A percentile compares a stretch with the other conserved stretches of the same genome.
phyloP scores from a whole-genome alignment of 305 asterid species.

The Plantago lanceolata region DNA sequence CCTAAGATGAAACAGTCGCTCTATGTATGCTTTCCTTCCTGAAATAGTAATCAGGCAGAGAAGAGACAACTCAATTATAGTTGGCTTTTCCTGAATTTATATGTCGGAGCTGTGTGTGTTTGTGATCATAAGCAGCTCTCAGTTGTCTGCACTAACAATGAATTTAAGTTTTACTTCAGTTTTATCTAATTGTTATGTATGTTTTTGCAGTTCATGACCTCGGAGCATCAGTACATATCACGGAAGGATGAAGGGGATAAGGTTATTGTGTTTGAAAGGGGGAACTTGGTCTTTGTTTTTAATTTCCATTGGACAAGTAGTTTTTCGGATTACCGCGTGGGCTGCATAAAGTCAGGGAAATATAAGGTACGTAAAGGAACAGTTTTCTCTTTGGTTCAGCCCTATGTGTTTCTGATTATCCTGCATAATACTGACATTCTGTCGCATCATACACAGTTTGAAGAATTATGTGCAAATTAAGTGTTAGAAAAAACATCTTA shows the following conservation, averaged over 20 bases:
- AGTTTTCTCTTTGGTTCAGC: neutral
- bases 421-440: neutral
- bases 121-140: neutral
- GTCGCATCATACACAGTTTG: neutral
- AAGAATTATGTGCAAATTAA: neutral
- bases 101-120: neutral
- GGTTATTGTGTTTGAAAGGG: constrained; percentile 75
- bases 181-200: neutral
- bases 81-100: neutral
- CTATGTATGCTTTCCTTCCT: neutral
- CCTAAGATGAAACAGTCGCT: neutral
- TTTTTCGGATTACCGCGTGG: constrained; percentile 73
- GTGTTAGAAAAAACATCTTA: too few species aligned
- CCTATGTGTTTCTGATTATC: neutral
- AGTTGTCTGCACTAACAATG: neutral
- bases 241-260: constrained; percentile 80
- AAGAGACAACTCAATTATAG: neutral
- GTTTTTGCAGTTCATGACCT: constrained; percentile 86
- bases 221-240: constrained; percentile 86
- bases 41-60: too few species aligned
- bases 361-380: constrained; percentile 53
- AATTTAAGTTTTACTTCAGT: constrained; percentile 12
- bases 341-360: constrained; percentile 89
- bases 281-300: constrained; percentile 76
- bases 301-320: constrained; percentile 87